phyloP scores from a whole-genome alignment of 1,139 yeast genomes.

The Hyphopichia burtonii region DNA sequence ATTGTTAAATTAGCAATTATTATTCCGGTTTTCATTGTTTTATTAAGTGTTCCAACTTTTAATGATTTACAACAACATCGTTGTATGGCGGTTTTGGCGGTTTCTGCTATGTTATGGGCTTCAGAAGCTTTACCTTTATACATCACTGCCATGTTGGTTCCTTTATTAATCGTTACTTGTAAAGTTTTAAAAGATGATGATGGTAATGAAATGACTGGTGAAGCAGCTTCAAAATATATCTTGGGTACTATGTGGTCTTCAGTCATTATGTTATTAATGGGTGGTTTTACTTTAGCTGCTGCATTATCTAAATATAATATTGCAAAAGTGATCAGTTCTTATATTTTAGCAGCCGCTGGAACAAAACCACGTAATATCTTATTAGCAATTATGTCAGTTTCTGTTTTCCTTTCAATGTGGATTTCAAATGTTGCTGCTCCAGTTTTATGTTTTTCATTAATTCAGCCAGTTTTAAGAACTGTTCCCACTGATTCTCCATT shows the following conservation, averaged over 20 bases:
- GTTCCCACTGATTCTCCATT: conserved; percentile 76
- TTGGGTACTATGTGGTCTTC: conserved; percentile 93
- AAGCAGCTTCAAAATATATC: conserved; percentile 72
- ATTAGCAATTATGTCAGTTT: conserved; percentile 79
- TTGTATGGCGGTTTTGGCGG: conserved; percentile 78
- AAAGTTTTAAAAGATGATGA: conserved; percentile 64
- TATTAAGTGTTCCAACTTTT: conserved; percentile 58
- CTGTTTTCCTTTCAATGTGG: conserved; percentile 90
- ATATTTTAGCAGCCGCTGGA: conserved; percentile 78
- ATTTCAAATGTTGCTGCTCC: conserved; percentile 97
- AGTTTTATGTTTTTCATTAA: conserved; percentile 82
- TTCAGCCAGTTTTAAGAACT: conserved; percentile 83
- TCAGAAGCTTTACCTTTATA: conserved; percentile 89
- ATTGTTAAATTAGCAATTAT: conserved; percentile 47
- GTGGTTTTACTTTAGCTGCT: conserved; percentile 94
- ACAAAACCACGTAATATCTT: conserved; percentile 78
- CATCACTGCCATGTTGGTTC: conserved; percentile 79
- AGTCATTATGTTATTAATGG: conserved; percentile 80
- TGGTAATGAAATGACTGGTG: conserved; percentile 54
- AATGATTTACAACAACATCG: conserved; percentile 66
- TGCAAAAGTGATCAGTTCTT: conserved; percentile 82
- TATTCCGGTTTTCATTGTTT: conserved; percentile 41
- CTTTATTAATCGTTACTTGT: conserved; percentile 72
- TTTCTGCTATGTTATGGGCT: conserved; percentile 88
- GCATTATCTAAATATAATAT: conserved; percentile 87